Evolutionary conservation across 2,329 filamentous ascomycete species (phyloP).

Genomic region (Magnaporthiopsis incrustans): DNA sequence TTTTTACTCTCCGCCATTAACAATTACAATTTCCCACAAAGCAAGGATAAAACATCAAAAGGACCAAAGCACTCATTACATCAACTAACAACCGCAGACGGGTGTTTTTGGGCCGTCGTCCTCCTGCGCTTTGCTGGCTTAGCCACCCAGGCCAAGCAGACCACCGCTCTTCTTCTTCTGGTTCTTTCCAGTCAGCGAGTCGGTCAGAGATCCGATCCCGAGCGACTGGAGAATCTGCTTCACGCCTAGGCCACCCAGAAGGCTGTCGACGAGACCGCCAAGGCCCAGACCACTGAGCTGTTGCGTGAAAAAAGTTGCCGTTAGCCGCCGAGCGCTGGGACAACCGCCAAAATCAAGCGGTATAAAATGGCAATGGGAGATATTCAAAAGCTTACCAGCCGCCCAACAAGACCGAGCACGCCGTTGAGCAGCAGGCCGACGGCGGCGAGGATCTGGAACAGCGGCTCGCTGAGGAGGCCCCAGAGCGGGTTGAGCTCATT

Average conservation of each 20-base stretch:
- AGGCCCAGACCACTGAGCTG: constrained; percentile 70
- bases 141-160: not conserved
- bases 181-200: constrained; percentile 36
- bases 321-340: not conserved
- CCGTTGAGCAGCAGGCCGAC: constrained; percentile 77
- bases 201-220: constrained; percentile 48
- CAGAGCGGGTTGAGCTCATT: constrained; percentile 90
- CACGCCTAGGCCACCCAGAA: constrained; percentile 70
- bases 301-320: constrained; percentile 15
- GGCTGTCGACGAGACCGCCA: constrained; percentile 69
- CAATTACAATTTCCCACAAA: too few species aligned
- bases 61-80: not conserved
- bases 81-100: not conserved
- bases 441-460: constrained; percentile 87
- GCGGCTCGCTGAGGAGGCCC: constrained; percentile 71
- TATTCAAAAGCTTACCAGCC: constrained; percentile 42
- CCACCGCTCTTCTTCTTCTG: constrained; percentile 28
- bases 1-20: too few species aligned
- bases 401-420: constrained; percentile 77
- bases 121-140: not conserved
- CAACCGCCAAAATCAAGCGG: not conserved
- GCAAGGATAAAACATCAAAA: too few species aligned
- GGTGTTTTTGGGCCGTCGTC: too few species aligned
- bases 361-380: not conserved
- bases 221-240: constrained; percentile 68